Evolutionary conservation across 2,329 filamentous ascomycete species (phyloP).

Genomic region (Venturia asperata): DNA sequence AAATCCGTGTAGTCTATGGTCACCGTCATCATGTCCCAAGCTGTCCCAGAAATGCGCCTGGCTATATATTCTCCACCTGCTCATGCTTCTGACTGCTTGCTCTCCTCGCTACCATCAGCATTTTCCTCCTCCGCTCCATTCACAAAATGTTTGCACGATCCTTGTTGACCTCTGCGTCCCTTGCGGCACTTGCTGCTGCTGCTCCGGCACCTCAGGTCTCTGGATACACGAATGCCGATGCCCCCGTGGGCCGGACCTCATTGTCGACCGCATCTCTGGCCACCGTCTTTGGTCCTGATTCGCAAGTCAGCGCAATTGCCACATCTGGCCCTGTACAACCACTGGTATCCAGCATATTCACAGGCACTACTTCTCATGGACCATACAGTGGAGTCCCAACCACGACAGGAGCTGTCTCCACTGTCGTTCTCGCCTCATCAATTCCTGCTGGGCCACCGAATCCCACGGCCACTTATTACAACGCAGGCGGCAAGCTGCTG

Average conservation of each 20-base stretch:
- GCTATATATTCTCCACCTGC: slow-evolving; percentile 1
- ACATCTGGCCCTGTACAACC: slow-evolving; percentile 35
- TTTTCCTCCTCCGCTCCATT: not conserved
- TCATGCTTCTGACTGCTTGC: not conserved
- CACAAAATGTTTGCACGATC: not conserved
- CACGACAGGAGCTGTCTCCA: slow-evolving; percentile 58
- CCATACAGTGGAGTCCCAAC: slow-evolving; percentile 60
- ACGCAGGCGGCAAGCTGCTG: slow-evolving; percentile 61
- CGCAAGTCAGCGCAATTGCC: slow-evolving; percentile 35
- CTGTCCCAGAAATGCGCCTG: not conserved
- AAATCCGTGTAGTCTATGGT: not conserved
- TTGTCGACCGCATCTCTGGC: slow-evolving; percentile 31
- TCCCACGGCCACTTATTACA: slow-evolving; percentile 60
- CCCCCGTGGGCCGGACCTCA: slow-evolving; percentile 34
- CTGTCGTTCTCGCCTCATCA: slow-evolving; percentile 46
- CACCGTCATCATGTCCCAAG: not conserved
- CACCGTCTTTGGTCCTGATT: slow-evolving; percentile 39
- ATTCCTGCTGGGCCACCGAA: slow-evolving; percentile 53
- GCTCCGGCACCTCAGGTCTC: slow-evolving; percentile 36
- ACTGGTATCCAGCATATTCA: slow-evolving; percentile 43
- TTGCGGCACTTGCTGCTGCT: slow-evolving; percentile 30
- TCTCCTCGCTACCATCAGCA: not conserved
- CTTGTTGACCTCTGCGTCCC: slow-evolving; percentile 16
- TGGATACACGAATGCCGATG: slow-evolving; percentile 41
- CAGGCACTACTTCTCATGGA: slow-evolving; percentile 60